Evolutionary conservation across 2,329 filamentous ascomycete species (phyloP).

Genomic region (Teratosphaeria pseudoeucalypti): DNA sequence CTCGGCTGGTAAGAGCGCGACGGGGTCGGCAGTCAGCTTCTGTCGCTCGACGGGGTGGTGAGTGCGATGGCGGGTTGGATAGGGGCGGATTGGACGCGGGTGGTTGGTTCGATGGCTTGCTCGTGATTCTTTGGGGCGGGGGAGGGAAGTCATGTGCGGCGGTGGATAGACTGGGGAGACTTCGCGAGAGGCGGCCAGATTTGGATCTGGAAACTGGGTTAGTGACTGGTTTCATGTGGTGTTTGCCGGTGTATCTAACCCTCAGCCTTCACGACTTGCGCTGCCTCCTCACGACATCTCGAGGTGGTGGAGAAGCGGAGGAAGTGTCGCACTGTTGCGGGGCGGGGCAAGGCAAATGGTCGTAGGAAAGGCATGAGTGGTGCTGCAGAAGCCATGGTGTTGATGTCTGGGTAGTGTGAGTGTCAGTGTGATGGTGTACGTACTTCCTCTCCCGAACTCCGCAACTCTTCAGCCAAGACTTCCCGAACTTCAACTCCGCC

Average conservation of each 20-base stretch:
- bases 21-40: slow-evolving; percentile 17
- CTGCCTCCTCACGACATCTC: slow-evolving; percentile 11
- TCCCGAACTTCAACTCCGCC: background rate
- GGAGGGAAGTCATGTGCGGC: slow-evolving; percentile 20
- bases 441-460: background rate
- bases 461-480: background rate
- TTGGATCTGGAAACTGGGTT: slow-evolving; percentile 16
- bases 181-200: slow-evolving; percentile 24
- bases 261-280: background rate
- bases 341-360: slow-evolving; percentile 29
- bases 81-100: slow-evolving; percentile 23
- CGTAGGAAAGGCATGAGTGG: slow-evolving; percentile 31
- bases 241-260: background rate
- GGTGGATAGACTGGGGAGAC: slow-evolving; percentile 24
- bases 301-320: slow-evolving; percentile 30
- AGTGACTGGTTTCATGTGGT: slow-evolving; percentile 1
- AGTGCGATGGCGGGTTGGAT: slow-evolving; percentile 21
- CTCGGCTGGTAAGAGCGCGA: slow-evolving; percentile 15
- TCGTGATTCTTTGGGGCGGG: slow-evolving; percentile 26
- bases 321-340: slow-evolving; percentile 28
- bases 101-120: slow-evolving; percentile 25
- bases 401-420: background rate
- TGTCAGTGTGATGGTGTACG: background rate
- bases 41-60: slow-evolving; percentile 11
- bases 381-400: slow-evolving; percentile 26